Evolutionary conservation across 2,329 filamentous ascomycete genomes (phyloP).

Genomic region (Fusarium praegraminearum): DNA sequence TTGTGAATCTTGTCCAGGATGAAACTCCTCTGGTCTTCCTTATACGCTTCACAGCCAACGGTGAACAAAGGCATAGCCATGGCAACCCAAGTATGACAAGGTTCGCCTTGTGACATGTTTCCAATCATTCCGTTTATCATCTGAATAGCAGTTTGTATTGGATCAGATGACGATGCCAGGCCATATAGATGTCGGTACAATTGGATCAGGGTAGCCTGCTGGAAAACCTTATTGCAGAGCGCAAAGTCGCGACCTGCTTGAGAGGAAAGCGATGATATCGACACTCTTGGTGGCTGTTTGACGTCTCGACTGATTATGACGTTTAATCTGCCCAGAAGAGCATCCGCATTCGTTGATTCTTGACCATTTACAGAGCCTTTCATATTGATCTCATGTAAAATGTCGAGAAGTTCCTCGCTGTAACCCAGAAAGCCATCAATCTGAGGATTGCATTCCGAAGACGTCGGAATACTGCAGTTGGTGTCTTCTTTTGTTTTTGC

Average conservation of each 20-base stretch:
- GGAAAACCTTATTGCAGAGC: constrained; percentile 46
- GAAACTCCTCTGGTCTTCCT: constrained; percentile 34
- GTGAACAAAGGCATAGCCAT: constrained; percentile 51
- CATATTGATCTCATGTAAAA: constrained; percentile 43
- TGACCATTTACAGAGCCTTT: neutral
- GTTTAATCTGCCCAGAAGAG: constrained; percentile 41
- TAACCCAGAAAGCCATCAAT: constrained; percentile 50
- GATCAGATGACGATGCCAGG: constrained; percentile 30
- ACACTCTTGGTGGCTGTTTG: constrained; percentile 28
- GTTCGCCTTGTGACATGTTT: constrained; percentile 48
- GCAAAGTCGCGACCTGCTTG: constrained; percentile 44
- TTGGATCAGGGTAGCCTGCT: constrained; percentile 47
- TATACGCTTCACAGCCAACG: constrained; percentile 46
- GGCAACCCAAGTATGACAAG: constrained; percentile 50
- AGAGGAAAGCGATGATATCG: constrained; percentile 41
- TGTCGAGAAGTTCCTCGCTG: constrained; percentile 45
- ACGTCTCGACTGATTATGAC: constrained; percentile 45
- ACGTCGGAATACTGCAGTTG: fast-evolving
- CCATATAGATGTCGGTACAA: constrained; percentile 44
- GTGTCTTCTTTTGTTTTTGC: neutral
- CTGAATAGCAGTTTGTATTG: constrained; percentile 35
- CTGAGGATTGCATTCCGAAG: neutral
- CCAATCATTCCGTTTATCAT: constrained; percentile 41
- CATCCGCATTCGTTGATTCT: constrained; percentile 24
- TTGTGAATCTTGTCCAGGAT: constrained; percentile 47